Evolutionary conservation across 192 early-diverging fungal genomes (phyloP).

Genomic region (Helicostylum pulchrum): DNA sequence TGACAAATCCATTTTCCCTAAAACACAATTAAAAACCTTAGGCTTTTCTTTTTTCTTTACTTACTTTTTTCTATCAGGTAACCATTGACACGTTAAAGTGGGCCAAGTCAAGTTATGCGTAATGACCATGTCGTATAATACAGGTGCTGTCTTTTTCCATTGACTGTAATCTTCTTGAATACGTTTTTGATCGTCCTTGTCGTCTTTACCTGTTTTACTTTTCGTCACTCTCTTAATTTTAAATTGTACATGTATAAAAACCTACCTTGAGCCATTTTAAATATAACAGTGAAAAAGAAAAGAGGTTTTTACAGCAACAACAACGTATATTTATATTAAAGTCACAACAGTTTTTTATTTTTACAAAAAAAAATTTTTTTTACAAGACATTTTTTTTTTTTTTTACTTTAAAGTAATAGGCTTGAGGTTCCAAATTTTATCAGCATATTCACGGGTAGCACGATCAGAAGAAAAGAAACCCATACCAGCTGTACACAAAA

Average conservation of each 20-base stretch:
- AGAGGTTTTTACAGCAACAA: too few relatives aligned
- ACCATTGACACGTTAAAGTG: slow-evolving; percentile 94
- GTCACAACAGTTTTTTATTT: too few relatives aligned
- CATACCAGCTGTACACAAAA: slow-evolving; percentile 88
- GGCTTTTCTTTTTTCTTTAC: too few relatives aligned
- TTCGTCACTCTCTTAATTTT: too few relatives aligned
- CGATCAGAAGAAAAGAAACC: slow-evolving; percentile 90
- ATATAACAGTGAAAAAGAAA: too few relatives aligned
- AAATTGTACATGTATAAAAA: too few relatives aligned
- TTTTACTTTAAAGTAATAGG: background rate
- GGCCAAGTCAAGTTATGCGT: slow-evolving; percentile 99
- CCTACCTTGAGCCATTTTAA: too few relatives aligned
- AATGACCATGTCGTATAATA: slow-evolving; percentile 95
- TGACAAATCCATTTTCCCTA: slow-evolving; percentile 81
- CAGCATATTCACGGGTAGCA: slow-evolving; percentile 89
- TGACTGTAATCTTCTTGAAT: slow-evolving; percentile 97
- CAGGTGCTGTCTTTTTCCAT: slow-evolving; percentile 99
- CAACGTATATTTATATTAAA: too few relatives aligned
- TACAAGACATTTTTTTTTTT: too few relatives aligned
- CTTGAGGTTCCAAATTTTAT: slow-evolving; percentile 85
- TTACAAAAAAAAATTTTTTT: too few relatives aligned
- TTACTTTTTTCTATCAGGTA: slow-evolving; percentile 83
- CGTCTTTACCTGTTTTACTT: background rate
- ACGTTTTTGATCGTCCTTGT: slow-evolving; percentile 57
- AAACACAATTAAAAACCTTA: too few relatives aligned